Evolutionary conservation across 306 rosid species (phyloP).

Genomic region (Cotoneaster glaucophyllus): DNA sequence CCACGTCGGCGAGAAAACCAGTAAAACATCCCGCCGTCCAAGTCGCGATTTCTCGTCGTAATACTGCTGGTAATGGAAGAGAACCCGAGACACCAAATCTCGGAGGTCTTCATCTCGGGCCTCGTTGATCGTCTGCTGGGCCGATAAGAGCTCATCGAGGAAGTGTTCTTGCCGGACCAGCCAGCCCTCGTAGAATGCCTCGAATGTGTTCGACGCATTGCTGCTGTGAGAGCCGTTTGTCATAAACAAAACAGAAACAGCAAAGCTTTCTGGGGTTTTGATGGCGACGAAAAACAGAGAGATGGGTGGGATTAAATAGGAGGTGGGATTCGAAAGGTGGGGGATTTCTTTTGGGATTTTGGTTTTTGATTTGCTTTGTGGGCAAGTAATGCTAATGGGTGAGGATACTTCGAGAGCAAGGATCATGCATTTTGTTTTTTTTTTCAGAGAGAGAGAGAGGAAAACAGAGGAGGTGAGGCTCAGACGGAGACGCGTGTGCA

Average conservation of each 20-base stretch:
- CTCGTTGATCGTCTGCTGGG: conserved; percentile 14
- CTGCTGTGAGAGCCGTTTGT: not conserved
- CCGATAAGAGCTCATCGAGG: conserved; percentile 47
- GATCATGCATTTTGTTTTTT: too few relatives aligned
- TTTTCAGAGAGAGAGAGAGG: not conserved
- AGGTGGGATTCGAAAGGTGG: not conserved
- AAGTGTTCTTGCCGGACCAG: conserved; percentile 47
- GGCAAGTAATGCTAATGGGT: conserved; percentile 23
- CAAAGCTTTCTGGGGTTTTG: not conserved
- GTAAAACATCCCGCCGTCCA: conserved; percentile 37
- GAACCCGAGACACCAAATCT: conserved; percentile 36
- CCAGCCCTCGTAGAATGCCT: conserved; percentile 56
- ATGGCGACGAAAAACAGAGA: not conserved
- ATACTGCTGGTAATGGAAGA: conserved; percentile 69
- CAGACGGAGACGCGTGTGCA: conserved; percentile 7
- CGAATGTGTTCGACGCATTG: conserved; percentile 20
- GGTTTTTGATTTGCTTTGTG: conserved; percentile 11
- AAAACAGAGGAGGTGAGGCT: too few relatives aligned
- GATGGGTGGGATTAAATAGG: not conserved
- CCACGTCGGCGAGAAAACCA: conserved; percentile 64
- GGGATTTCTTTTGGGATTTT: not conserved
- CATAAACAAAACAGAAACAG: conserved; percentile 4
- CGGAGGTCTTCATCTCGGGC: conserved; percentile 19
- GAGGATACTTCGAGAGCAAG: too few relatives aligned
- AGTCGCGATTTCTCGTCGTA: conserved; percentile 52